Percentiles rank a stretch among this genome's conserved stretches.
These are phyloP conservation scores for Schizochytrium sp. DNA, from an alignment of 108 stramenopile genomes.

Conservation along the genomic window DNA sequence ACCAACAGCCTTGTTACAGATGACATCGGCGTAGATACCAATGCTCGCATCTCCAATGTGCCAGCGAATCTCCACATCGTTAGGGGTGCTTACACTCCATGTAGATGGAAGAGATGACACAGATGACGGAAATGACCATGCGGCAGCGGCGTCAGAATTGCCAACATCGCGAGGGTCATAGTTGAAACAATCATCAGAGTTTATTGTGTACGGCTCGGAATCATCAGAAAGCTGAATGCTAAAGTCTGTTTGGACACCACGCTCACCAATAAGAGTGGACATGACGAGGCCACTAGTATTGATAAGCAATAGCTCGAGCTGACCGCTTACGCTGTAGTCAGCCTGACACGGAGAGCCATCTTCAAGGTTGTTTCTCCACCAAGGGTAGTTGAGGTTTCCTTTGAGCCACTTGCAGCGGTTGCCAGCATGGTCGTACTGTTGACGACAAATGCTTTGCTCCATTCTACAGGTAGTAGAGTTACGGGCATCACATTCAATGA, in stretches of 20 bases:
- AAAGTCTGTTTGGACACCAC: background rate
- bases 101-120: constrained; percentile 3
- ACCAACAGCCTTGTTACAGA: background rate
- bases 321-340: constrained; percentile 38
- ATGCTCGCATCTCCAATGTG: constrained; percentile 17
- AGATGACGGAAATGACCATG: background rate
- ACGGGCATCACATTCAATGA: constrained; percentile 4
- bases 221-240: background rate
- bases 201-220: background rate
- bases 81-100: background rate
- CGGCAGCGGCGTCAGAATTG: background rate
- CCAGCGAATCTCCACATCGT: constrained; percentile 21
- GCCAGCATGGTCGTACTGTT: constrained; percentile 45
- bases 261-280: constrained; percentile 35
- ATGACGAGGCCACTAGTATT: background rate
- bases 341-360: constrained; percentile 38
- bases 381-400: background rate
- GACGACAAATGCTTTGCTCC: constrained; percentile 8
- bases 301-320: background rate
- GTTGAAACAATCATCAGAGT: constrained; percentile 34
- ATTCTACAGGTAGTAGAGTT: background rate
- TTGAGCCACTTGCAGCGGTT: constrained; percentile 61
- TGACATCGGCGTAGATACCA: constrained; percentile 10
- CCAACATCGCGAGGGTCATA: constrained; percentile 25
- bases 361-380: constrained; percentile 16